These are phyloP conservation scores for Beta macrorhiza DNA, from an alignment of 179 eudicot species.

Conservation along the genomic window DNA sequence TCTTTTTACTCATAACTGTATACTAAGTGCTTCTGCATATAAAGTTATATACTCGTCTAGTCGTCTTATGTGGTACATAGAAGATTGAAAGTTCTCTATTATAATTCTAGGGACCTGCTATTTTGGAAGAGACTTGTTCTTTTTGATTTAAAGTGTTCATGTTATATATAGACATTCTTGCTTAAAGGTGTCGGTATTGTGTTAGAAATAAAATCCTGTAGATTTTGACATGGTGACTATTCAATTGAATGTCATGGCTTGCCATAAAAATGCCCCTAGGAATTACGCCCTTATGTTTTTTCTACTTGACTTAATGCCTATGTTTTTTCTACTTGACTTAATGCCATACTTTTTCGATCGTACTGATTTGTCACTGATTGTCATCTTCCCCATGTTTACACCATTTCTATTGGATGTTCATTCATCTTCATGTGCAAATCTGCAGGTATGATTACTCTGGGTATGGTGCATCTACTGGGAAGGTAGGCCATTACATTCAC, in stretches of 20 bases:
- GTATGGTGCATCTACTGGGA: conserved; percentile 87
- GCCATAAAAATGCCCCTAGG: not conserved
- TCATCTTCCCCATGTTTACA: not conserved
- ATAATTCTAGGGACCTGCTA: not conserved
- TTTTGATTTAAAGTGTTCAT: too few species aligned
- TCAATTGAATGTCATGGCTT: not conserved
- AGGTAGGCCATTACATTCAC: conserved; percentile 44
- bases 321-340: not conserved
- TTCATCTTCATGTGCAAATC: conserved; percentile 20
- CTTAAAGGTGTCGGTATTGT: too few species aligned
- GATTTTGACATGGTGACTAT: not conserved
- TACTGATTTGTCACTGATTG: not conserved
- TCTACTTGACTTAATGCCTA: not conserved
- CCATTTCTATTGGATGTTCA: conserved; percentile 17
- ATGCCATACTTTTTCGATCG: not conserved
- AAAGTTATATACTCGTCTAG: too few species aligned
- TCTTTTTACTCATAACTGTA: too few species aligned
- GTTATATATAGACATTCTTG: not conserved
- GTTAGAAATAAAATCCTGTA: not conserved
- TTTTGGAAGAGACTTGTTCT: not conserved
- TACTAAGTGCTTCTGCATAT: too few species aligned
- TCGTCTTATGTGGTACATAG: not conserved
- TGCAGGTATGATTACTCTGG: conserved; percentile 86
- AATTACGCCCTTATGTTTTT: not conserved
- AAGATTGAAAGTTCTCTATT: too few species aligned